Conservation (phyloP, 352 stramenopile species). For the Globisporangium sylvaticum region DNA sequence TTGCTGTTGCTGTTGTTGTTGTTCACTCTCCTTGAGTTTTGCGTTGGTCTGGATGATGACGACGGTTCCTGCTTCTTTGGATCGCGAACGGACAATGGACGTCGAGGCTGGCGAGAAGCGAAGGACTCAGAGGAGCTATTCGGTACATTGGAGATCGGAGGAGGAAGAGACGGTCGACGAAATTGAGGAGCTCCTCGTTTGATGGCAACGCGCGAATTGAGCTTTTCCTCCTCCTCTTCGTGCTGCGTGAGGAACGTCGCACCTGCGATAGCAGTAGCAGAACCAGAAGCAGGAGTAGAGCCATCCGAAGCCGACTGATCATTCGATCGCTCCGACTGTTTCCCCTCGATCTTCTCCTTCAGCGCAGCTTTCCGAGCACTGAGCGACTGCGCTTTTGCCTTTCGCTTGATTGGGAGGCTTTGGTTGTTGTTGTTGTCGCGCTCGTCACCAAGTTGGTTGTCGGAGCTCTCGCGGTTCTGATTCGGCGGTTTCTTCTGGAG, state of each 20-base stretch:
- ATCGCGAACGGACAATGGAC: slow-evolving; percentile 3
- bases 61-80: background rate
- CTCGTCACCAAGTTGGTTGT: slow-evolving; percentile 23
- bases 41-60: background rate
- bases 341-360: slow-evolving; percentile 35
- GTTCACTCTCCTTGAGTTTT: background rate
- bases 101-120: background rate
- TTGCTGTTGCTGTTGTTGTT: background rate
- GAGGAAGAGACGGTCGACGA: background rate
- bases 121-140: background rate
- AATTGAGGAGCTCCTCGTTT: slow-evolving; percentile 5
- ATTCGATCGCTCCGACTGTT: slow-evolving; percentile 3
- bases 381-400: slow-evolving; percentile 10
- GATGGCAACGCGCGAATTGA: background rate
- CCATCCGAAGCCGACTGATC: background rate
- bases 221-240: slow-evolving; percentile 34
- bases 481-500: background rate
- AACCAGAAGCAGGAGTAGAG: background rate
- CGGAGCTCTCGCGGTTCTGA: background rate
- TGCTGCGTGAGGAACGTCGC: slow-evolving; percentile 41
- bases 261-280: background rate
- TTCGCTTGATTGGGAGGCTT: background rate
- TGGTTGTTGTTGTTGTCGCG: background rate
- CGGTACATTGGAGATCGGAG: background rate
- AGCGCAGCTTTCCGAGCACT: slow-evolving; percentile 34